Percentiles rank a stretch among this genome's conserved stretches.
These are phyloP conservation scores for Rosa rugosa DNA, from an alignment of 306 rosid genomes.

Conservation along the genomic window DNA sequence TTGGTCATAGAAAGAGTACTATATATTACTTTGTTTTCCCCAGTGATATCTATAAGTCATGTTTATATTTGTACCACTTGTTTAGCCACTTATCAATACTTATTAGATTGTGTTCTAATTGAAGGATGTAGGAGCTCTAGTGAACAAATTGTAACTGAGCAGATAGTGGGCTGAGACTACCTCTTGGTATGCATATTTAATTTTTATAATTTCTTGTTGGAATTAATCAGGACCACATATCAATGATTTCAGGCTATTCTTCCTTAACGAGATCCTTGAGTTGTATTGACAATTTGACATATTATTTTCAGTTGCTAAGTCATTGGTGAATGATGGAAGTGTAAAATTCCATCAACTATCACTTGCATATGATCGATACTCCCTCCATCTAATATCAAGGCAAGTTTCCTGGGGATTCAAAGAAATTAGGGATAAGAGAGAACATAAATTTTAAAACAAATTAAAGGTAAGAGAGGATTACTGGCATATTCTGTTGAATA, in stretches of 20 bases:
- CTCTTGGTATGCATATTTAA: constrained; percentile 59
- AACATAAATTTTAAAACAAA: no score
- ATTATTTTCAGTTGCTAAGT: constrained; percentile 79
- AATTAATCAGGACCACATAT: background rate
- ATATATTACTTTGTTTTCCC: no score
- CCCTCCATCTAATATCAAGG: constrained; percentile 41
- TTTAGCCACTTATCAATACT: no score
- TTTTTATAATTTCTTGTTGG: background rate
- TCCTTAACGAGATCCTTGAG: background rate
- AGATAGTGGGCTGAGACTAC: constrained; percentile 66
- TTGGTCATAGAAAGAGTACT: no score
- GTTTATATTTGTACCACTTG: no score
- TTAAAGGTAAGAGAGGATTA: no score
- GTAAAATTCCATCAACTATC: constrained; percentile 85
- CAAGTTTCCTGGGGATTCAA: no score
- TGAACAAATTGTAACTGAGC: background rate
- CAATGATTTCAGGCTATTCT: constrained; percentile 1
- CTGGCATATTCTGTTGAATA: no score
- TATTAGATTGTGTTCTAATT: no score
- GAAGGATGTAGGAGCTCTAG: no score
- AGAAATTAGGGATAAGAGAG: no score
- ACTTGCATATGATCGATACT: constrained; percentile 70
- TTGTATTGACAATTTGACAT: constrained; percentile 13
- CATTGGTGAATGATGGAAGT: constrained; percentile 90
- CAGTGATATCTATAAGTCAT: no score